Percentiles rank a stretch among this genome's conserved stretches.
phyloP scores from a whole-genome alignment of 2,329 filamentous ascomycete genomes.

The Grosmannia huntii region DNA sequence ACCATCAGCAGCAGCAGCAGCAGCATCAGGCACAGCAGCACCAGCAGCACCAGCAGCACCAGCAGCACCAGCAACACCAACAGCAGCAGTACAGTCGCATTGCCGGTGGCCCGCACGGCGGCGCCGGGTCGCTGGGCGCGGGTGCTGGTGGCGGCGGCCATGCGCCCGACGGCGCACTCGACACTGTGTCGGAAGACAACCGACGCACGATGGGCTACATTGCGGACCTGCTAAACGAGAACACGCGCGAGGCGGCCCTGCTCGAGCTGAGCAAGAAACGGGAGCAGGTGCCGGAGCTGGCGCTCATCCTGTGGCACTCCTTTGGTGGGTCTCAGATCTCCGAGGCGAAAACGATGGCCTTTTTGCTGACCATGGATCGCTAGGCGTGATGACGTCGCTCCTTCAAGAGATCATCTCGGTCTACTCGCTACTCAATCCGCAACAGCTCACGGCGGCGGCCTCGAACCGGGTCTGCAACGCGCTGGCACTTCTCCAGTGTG shows the following conservation, averaged over 20 bases:
- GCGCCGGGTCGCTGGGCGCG: conserved; percentile 23
- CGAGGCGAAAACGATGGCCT: too few species aligned
- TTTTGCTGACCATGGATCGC: not conserved
- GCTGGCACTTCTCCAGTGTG: conserved; percentile 86
- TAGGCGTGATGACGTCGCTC: conserved; percentile 95
- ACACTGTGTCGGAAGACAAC: conserved; percentile 74
- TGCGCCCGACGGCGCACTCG: conserved; percentile 42
- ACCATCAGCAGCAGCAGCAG: conserved; percentile 44
- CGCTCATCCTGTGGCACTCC: conserved; percentile 94
- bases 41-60: conserved; percentile 44
- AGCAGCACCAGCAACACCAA: conserved; percentile 54
- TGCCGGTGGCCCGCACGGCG: conserved; percentile 23
- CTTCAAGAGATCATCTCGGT: conserved; percentile 98
- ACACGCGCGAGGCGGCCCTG: conserved; percentile 77
- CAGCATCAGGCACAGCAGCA: conserved; percentile 46
- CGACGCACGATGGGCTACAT: conserved; percentile 86
- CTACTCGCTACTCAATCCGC: conserved; percentile 91
- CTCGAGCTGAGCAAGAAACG: conserved; percentile 97
- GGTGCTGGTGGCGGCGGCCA: conserved; percentile 35
- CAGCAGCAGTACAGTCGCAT: conserved; percentile 63
- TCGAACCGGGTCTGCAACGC: conserved; percentile 97
- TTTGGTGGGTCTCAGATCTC: conserved; percentile 54
- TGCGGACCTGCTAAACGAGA: conserved; percentile 77
- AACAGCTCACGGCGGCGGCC: conserved; percentile 91
- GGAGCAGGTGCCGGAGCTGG: conserved; percentile 93